Evolutionary conservation across 2,329 filamentous ascomycete genomes (phyloP).

Genomic region (Xylariales sp.): DNA sequence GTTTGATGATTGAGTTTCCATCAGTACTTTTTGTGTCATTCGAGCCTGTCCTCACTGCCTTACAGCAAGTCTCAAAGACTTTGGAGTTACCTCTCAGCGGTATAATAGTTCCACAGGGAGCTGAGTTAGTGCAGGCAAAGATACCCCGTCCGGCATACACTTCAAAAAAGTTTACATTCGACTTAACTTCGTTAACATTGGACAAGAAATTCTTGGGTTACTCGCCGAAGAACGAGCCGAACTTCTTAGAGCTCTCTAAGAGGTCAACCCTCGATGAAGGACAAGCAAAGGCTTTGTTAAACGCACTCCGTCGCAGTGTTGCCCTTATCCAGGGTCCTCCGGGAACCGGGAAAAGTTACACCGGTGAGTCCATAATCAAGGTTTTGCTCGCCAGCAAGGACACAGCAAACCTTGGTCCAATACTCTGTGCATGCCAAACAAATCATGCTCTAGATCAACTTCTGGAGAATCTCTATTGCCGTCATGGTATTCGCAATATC

Average conservation of each 20-base stretch:
- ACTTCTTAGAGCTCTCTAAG: slow-evolving; percentile 13
- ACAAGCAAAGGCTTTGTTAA: slow-evolving; percentile 47
- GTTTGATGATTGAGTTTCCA: slow-evolving; percentile 53
- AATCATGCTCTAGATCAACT: slow-evolving; percentile 51
- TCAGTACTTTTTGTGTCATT: slow-evolving; percentile 56
- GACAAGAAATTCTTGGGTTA: slow-evolving; percentile 13
- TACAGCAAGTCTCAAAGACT: slow-evolving; percentile 46
- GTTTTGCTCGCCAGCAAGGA: slow-evolving; percentile 41
- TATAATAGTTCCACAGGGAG: slow-evolving; percentile 31
- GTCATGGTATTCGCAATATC: slow-evolving; percentile 41
- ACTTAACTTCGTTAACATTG: background rate
- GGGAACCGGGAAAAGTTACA: slow-evolving; percentile 64
- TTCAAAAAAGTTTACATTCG: background rate
- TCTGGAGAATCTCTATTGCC: slow-evolving; percentile 48
- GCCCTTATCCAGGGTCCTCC: slow-evolving; percentile 66
- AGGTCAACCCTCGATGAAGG: slow-evolving; percentile 19
- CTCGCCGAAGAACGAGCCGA: slow-evolving; percentile 11
- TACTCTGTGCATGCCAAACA: slow-evolving; percentile 49
- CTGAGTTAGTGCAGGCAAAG: slow-evolving; percentile 35
- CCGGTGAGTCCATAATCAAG: slow-evolving; percentile 54
- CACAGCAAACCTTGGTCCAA: slow-evolving; percentile 37
- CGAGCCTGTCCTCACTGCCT: slow-evolving; percentile 46
- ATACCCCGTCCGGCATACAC: slow-evolving; percentile 2
- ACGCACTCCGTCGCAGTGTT: slow-evolving; percentile 47
- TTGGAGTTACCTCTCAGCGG: slow-evolving; percentile 43